Evolutionary conservation across 805 yeast genomes (phyloP).

Genomic region (Yamadazyma sp.): DNA sequence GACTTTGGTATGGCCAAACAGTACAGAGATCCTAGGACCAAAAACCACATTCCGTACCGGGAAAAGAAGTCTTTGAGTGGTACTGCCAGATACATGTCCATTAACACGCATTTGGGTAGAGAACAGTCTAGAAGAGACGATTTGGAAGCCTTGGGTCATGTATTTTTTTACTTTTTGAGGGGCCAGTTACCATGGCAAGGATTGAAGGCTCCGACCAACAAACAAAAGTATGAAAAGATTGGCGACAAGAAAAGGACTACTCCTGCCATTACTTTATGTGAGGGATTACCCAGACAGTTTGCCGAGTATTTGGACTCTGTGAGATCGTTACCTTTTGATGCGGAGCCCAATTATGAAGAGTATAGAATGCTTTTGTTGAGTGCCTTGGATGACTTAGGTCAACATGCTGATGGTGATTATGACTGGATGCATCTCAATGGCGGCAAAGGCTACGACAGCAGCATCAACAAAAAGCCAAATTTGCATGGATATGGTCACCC

Average conservation of each 20-base stretch:
- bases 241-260: constrained; percentile 95
- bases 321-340: constrained; percentile 87
- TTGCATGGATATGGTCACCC: constrained; percentile 97
- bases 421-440: constrained; percentile 98
- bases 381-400: constrained; percentile 56
- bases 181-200: constrained; percentile 99
- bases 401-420: constrained; percentile 78
- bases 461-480: constrained; percentile 87
- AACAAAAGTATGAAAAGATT: constrained; percentile 95
- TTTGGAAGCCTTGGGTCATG: constrained; percentile 94
- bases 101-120: constrained; percentile 94
- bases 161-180: constrained; percentile 88
- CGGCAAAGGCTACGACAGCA: constrained; percentile 94
- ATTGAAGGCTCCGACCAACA: constrained; percentile 94
- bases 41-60: constrained; percentile 93
- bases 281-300: constrained; percentile 88
- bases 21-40: constrained; percentile 94
- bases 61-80: constrained; percentile 96
- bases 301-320: constrained; percentile 89
- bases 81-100: constrained; percentile 98
- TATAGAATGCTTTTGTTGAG: constrained; percentile 60
- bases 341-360: constrained; percentile 88
- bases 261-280: constrained; percentile 79
- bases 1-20: constrained; percentile 99
- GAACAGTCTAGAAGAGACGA: constrained; percentile 97